Evolutionary conservation across 139 green algal genomes (phyloP), one percentile per base, ranked within the genome.

Genomic region (Chlamydomonas urium): DNA sequence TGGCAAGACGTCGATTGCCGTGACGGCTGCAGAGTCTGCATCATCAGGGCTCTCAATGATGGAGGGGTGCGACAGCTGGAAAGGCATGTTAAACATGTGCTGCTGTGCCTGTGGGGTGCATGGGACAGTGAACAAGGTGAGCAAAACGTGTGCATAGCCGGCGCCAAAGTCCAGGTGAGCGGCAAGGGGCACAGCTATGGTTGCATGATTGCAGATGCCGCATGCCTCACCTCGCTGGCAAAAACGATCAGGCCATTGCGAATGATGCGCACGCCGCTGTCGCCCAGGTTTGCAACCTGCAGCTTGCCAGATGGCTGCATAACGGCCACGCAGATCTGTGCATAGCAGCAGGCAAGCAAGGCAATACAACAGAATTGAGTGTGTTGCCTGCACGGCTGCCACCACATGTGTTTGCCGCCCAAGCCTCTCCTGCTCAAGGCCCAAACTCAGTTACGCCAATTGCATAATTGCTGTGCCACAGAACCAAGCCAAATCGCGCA

Each of bases 211-310:
- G n/a, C n/a, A n/a, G n/a, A n/a, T n/a, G n/a, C n/a, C n/a, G n/a
- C n/a, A n/a, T n/a, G n/a, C n/a, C 60, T 68, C 63, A 57, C 63
- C 38, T 8, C 10, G 35, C 85, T 94, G 24, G 78, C 81, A 62
- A 90, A 88, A 4, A 90, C 67, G 34, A 93, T 73, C 31, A 80
- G 48, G 17, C 87, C 88, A 32, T 85, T 59, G 1, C 93, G 74
- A 47, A 97, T 34, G 19, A 96, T 69, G 31, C 79, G 66, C 33
- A 94, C 81, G 23, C 89, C 89, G 70, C 83, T 88, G 78, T 97
- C 93, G 1, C 92, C 92, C 65, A 97, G 75, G 62, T 92, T 92
- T 2, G 87, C 88, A 1, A 94, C 71, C 47, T 89, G 73, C 66
- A 93, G 42, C 58, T 62, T 75, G 23, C 76, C 66, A 56, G 59